Base-by-base conservation (phyloP, 2,329 filamentous ascomycete species). In the Pseudogymnoascus sp. region DNA sequence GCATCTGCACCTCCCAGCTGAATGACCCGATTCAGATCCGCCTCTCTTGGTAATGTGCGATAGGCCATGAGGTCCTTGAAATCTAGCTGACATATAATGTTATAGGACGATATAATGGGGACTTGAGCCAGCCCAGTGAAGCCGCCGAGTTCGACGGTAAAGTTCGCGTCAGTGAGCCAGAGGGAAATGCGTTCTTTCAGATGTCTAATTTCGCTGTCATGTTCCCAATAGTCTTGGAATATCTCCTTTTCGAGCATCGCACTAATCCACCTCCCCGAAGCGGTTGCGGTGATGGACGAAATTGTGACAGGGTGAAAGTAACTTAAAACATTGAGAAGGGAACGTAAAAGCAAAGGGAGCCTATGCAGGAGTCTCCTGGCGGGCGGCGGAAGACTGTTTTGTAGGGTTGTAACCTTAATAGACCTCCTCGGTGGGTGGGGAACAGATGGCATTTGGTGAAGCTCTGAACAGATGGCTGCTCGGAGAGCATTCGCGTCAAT, bases 231-330 rank as follows among this genome's bases (percentile, higher is more conserved):
- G 47, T 79, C 74, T 66, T 79, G 77, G 74, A 84, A 83, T 14
- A 83, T 71, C 18, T 81, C 74, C 34, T 79, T 69, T 37, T 77
- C 73, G 59, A 83, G 75, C 45, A 82, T 70, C 8, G 73, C 72
- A 2, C 78, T 76, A 16, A 83, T 75, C 77, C 79, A 83, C 63
- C 77, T 75, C 0, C 81, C 81, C 5, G 80, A 82, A 0, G 78
- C 77, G 4, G 78, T 79, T 1, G 77, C 76, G 26, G 77, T 81
- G 57, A 84, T 74, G 0, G 80, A 81, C n/a, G 74, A 70, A 65
- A 83, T 78, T 45, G 72, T 73, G 60, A 83, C 76, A 0, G 80
- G 78, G 65, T 83, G 81, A 64, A 83, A 81, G 66, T 83, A 81
- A 65, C 77, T 78, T 3, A 83, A 70, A 0, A 79, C 77, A 23